Percentiles rank a stretch among this genome's conserved stretches.
Conservation (phyloP, 768 basidiomycete genomes). For the Paxillus rubicundulus region DNA sequence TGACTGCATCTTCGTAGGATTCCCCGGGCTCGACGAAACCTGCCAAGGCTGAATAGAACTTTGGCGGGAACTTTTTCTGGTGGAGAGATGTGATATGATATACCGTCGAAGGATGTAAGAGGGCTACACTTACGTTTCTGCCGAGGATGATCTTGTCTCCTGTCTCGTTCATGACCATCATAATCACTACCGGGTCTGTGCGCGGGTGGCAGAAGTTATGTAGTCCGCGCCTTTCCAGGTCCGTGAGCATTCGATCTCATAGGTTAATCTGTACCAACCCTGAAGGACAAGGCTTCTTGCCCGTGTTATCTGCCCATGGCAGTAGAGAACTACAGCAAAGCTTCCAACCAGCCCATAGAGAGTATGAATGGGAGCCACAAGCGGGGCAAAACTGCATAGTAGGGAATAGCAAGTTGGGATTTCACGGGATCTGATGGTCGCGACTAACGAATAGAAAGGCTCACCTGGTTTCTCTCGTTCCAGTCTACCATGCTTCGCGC, state of each 20-base stretch:
- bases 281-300: conserved; percentile 67
- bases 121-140: conserved; percentile 57
- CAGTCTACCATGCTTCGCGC: conserved; percentile 87
- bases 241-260: conserved; percentile 10
- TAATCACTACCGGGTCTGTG: conserved; percentile 89
- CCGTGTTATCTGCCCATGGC: conserved; percentile 68
- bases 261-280: conserved; percentile 45
- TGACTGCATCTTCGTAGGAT: conserved; percentile 89
- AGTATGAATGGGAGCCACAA: conserved; percentile 78
- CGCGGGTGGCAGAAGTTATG: conserved; percentile 85
- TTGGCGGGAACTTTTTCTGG: conserved; percentile 63
- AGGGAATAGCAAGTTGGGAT: not conserved
- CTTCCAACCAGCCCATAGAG: conserved; percentile 97
- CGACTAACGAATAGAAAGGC: conserved; percentile 3
- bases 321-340: conserved; percentile 71
- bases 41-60: conserved; percentile 86
- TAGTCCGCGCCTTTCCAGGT: conserved; percentile 61
- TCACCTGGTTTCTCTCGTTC: conserved; percentile 85
- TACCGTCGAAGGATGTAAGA: not conserved
- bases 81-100: not conserved
- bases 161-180: conserved; percentile 77
- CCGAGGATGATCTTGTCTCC: conserved; percentile 86
- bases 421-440: not conserved
- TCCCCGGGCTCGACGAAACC: conserved; percentile 96
- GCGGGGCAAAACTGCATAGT: conserved; percentile 77